These are phyloP conservation scores for Colletotrichum sp. DNA, from an alignment of 2,329 filamentous ascomycete species.

Conservation along the genomic window DNA sequence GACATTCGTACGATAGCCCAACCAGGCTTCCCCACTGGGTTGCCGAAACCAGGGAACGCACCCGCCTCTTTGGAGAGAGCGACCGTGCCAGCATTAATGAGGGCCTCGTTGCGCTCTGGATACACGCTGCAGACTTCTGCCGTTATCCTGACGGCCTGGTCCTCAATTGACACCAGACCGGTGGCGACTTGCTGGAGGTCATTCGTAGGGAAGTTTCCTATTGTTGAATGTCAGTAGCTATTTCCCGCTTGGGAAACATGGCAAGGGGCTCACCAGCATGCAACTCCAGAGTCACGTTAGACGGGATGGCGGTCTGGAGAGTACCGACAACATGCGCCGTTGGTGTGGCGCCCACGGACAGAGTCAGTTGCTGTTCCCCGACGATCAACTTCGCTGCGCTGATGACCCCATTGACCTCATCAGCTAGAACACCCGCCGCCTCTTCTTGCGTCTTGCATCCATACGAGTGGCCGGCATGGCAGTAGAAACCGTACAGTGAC, in stretches of 20 bases:
- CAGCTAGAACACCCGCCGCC: conserved; percentile 31
- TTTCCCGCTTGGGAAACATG: too few species aligned
- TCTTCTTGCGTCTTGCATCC: conserved; percentile 32
- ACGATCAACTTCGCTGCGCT: conserved; percentile 33
- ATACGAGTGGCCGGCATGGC: conserved; percentile 43
- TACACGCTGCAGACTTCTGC: conserved; percentile 43
- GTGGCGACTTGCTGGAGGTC: conserved; percentile 44
- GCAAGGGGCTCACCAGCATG: conserved; percentile 32
- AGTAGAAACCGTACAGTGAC: conserved; percentile 40
- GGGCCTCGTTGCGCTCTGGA: conserved; percentile 40
- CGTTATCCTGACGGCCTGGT: conserved; percentile 35
- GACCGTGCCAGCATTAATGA: conserved; percentile 40
- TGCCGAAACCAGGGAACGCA: conserved; percentile 32
- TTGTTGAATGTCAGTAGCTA: background rate
- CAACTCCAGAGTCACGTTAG: conserved; percentile 37
- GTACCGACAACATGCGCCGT: conserved; percentile 39
- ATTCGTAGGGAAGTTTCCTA: conserved; percentile 40
- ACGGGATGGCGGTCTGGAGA: conserved; percentile 31
- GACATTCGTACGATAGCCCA: conserved; percentile 40
- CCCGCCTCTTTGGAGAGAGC: conserved; percentile 39
- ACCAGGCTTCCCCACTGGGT: conserved; percentile 28
- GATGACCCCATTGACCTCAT: conserved; percentile 35
- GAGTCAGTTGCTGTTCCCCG: conserved; percentile 28
- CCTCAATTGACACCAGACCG: conserved; percentile 29
- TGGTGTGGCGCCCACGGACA: conserved; percentile 40